Evolutionary conservation across 2,329 filamentous ascomycete genomes (phyloP).

Genomic region (Colletotrichum lupini): DNA sequence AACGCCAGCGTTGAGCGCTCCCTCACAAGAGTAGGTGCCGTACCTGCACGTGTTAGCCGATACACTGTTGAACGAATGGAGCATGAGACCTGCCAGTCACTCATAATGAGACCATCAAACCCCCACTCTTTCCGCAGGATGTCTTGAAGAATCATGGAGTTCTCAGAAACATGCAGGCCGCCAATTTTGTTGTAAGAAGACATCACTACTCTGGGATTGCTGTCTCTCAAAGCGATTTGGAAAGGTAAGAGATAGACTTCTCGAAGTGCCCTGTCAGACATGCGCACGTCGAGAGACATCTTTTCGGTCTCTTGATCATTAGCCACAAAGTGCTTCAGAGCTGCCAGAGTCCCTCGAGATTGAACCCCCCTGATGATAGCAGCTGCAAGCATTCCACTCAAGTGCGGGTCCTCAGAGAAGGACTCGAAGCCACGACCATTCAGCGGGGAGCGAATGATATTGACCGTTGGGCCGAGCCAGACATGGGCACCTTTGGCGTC

Average conservation of each 20-base stretch:
- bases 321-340: constrained; percentile 70
- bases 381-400: constrained; percentile 64
- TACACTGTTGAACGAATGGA: rapidly evolving
- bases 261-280: constrained; percentile 66
- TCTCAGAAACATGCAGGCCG: constrained; percentile 66
- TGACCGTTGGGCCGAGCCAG: constrained; percentile 71
- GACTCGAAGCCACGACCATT: constrained; percentile 71
- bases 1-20: constrained; percentile 63
- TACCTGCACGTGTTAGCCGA: constrained; percentile 48
- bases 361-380: constrained; percentile 66
- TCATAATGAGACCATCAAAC: constrained; percentile 67
- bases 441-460: constrained; percentile 70
- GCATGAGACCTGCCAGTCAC: constrained; percentile 52
- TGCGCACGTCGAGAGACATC: constrained; percentile 64
- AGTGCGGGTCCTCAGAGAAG: constrained; percentile 67
- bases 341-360: constrained; percentile 64
- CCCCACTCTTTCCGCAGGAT: constrained; percentile 68
- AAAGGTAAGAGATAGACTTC: constrained; percentile 70
- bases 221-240: constrained; percentile 65
- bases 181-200: constrained; percentile 70
- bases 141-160: constrained; percentile 58
- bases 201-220: constrained; percentile 66
- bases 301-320: constrained; percentile 71
- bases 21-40: constrained; percentile 65
- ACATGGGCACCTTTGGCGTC: constrained; percentile 67